phyloP scores from a whole-genome alignment of 345 rosid genomes.

The Eutrema japonicum region DNA sequence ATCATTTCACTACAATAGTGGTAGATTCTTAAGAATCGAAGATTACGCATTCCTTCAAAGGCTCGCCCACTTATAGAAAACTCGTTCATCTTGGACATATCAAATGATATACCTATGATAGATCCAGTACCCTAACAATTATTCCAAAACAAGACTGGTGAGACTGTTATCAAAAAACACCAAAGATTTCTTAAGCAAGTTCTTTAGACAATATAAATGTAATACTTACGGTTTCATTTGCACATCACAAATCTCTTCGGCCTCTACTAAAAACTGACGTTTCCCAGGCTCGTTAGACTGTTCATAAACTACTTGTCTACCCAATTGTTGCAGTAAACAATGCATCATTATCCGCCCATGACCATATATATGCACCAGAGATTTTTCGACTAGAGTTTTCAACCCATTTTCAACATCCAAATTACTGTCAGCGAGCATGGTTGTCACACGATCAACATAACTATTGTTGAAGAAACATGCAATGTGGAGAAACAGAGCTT shows the following conservation, averaged over 20 bases:
- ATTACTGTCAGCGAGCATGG: background rate
- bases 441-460: background rate
- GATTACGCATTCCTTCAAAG: background rate
- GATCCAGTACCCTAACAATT: background rate
- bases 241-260: conserved; percentile 35
- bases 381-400: background rate
- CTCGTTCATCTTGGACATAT: background rate
- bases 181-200: background rate
- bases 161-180: background rate
- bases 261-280: conserved; percentile 36
- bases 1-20: background rate
- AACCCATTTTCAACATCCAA: background rate
- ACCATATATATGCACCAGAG: background rate
- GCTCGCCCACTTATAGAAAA: background rate
- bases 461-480: background rate
- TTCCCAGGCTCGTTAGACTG: conserved; percentile 35
- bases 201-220: background rate
- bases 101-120: background rate
- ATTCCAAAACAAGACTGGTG: background rate
- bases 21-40: background rate
- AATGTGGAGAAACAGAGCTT: background rate
- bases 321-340: conserved; percentile 41
- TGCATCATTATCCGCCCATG: conserved; percentile 33
- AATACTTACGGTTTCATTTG: conserved; percentile 32
- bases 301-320: conserved; percentile 33